Evolutionary conservation across 208 protist species (phyloP), one percentile per base, ranked within the genome.

Genomic region (Acanthamoeba triangularis): DNA sequence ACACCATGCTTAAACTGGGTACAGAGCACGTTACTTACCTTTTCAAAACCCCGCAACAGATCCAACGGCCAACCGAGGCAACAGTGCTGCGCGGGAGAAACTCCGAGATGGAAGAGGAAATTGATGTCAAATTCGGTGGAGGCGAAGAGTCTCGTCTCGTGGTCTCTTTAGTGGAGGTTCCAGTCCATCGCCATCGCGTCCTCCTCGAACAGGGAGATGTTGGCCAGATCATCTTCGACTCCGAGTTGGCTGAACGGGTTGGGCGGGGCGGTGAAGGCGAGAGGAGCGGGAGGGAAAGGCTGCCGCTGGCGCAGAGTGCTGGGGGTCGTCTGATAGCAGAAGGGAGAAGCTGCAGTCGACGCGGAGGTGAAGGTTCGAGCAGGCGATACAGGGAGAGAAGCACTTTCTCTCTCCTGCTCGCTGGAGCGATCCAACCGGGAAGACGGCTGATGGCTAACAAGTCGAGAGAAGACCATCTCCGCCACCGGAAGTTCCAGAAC

Each of bases 151-250:
- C 41, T 44, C 41, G 41, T 44, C 41, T 44, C 41, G 52, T 59
- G 52, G 14, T 30, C 25, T 3, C 61, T 30, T 67, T 30, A 67
- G 61, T 67, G 61, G 0, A 67, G 61, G 28, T 23, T 72, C n/a
- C 63, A 72, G 37, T 52, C 41, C 74, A 82, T 54, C 74, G 49
- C 20, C 74, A 30, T 82, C 35, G 74, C 74, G 20, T 82, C 35
- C 74, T 88, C 80, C 80, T 88, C 80, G n/a, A 88, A 88, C 6
- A 88, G 49, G 47, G 80, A 88, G 37, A 88, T 88, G 49, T 23
- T 88, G 49, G 80, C 80, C 28, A 88, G 80, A 14, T 88, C 20
- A 28, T 88, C 49, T 33, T 88, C 80, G 28, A 88, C 80, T 0
- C 80, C 80, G 28, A 88, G 80, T 4, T 88, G 80, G 52, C n/a